Base-by-base conservation (phyloP, 345 rosid genomes). In the Capsella bursapastoris region DNA sequence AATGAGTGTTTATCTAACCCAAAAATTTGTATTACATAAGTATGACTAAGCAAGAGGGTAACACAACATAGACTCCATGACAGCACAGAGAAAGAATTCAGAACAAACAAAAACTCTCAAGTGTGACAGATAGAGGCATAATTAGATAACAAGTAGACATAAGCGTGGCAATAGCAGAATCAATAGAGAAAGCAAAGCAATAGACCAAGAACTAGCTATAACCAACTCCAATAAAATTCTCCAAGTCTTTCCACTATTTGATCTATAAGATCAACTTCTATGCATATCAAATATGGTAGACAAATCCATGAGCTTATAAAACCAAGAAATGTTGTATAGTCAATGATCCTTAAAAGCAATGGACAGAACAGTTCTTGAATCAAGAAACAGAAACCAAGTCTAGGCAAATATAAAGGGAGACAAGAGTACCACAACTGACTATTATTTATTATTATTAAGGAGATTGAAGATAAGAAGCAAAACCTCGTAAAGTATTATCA, bases 31-130 rank as follows among this genome's bases (percentile, higher is more conserved):
- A 0, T 0, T 2, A 6, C 41, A 16, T 38, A 57, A 11, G 16
- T 29, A 57, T 14, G n/a, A 56, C 15, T 44, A 28, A 41, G 35
- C 12, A 57, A 57, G 56, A 18, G 16, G 57, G 8, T 34, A 34
- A 34, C 37, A 34, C 37, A 15, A 49, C 41, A 71, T 16, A 70
- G 51, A 59, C 29, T 28, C 34, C 22, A 51, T 2, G 29, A 49
- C 15, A 47, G 15, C 28, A 6, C 22, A 28, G 4, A 61, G 31
- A 27, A 37, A 28, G 52, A 15, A 52, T 62, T 62, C 34, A 63
- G 61, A 53, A 63, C 57, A 64, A 64, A 44, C 38, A 55, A 51
- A 22, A 57, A 48, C 57, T 35, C 51, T 35, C 59, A 60, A 40
- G 13, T 14, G 57, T 25, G 59, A 34, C 29, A 10, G 40, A 35